Evolutionary conservation across 2,329 filamentous ascomycete species (phyloP), one percentile per base, ranked within the genome.

Genomic region (Penicillium sp.): DNA sequence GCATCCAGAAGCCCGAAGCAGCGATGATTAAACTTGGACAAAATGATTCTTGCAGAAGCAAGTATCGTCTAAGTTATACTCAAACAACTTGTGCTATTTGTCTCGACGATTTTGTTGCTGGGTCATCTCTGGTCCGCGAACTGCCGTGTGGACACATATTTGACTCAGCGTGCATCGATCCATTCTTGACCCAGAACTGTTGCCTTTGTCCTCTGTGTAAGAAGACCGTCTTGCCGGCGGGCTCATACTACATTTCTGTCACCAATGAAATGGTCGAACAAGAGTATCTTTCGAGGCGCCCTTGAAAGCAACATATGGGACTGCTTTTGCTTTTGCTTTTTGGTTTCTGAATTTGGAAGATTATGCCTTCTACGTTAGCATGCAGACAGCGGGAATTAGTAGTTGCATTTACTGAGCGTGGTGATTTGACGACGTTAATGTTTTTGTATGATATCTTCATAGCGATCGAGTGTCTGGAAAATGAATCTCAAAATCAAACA

Each of bases 181-280:
- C 87, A 22, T 96, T 94, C 66, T 79, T 97, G 12, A 80, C 82
- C 41, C 81, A 86, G 52, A 88, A 88, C 68, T 95, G 89, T 69
- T 95, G 90, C 17, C 80, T 97, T 2, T 99, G 94, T 67, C 93
- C 94, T 0, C 79, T 96, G 64, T 99, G 94, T 79, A 97, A 96
- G 72, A 84, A 87, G 58, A 89, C 84, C 47, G 90, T 92, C 66
- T 76, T 97, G 1, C 91, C 92, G 7, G 66, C 64, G 77, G 90
- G 80, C 17, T 81, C 84, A 65, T 86, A 84, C 53, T 86, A 88
- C 0, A 75, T 78, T 0, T 80, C 80, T 17, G 86, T 95, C 40
- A 95, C 91, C 5, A 94, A 96, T 64, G 82, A 83, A 16, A 96
- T 96, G 88, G 91, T 95, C 6, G 86, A 89, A 19, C 84, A 89